Conservation (phyloP, 1,139 yeast species). For the Saccharomyces hybrid region DNA sequence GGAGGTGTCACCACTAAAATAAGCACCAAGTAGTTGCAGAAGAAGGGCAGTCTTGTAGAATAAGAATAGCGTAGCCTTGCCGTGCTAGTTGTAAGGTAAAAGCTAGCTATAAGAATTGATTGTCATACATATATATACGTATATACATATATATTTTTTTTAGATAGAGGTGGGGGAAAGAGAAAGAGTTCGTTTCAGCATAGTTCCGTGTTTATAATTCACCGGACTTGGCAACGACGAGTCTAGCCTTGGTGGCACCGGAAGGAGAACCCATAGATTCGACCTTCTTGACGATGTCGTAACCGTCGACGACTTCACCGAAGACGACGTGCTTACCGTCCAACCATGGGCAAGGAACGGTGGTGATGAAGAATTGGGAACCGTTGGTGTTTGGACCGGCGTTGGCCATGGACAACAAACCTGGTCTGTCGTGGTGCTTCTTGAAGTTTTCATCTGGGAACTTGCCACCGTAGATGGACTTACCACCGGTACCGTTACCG, state of each 20-base stretch:
- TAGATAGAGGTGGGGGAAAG: background rate
- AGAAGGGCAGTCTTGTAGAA: no score
- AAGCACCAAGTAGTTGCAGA: no score
- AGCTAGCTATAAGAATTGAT: background rate
- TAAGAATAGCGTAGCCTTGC: background rate
- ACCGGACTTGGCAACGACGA: constrained; percentile 80
- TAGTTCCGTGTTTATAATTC: constrained; percentile 44
- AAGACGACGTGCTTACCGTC: constrained; percentile 99
- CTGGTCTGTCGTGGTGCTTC: constrained; percentile 83
- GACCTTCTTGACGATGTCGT: constrained; percentile 84
- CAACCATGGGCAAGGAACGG: constrained; percentile 93
- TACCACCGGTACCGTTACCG: constrained; percentile 97
- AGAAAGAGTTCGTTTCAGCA: background rate
- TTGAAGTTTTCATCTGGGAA: constrained; percentile 93
- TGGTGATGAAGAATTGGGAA: constrained; percentile 97
- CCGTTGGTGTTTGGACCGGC: constrained; percentile 99
- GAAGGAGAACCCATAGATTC: constrained; percentile 78
- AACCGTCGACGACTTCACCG: constrained; percentile 92
- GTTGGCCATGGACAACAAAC: constrained; percentile 97
- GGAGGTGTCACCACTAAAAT: background rate
- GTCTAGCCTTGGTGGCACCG: constrained; percentile 75
- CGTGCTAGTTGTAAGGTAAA: background rate
- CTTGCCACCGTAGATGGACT: constrained; percentile 94
- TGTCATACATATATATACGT: background rate
- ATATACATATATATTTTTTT: background rate